Conservation (phyloP, 1,284 basidiomycete genomes). For the Moniliella sp. region DNA sequence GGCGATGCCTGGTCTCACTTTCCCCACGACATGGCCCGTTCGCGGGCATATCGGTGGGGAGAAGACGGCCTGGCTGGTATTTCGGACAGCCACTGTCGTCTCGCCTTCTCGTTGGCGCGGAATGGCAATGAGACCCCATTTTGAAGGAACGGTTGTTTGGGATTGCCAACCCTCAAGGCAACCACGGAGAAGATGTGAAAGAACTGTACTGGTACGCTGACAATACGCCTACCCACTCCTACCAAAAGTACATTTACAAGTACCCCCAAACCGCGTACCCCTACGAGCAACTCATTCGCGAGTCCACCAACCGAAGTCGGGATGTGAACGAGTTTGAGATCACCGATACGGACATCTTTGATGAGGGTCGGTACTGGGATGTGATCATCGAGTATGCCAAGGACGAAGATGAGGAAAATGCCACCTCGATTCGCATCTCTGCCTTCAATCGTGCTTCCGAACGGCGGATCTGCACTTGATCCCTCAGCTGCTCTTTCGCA, state of each 20-base stretch:
- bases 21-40: slow-evolving; percentile 79
- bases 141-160: slow-evolving; percentile 86
- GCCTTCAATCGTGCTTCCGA: slow-evolving; percentile 90
- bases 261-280: slow-evolving; percentile 79
- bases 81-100: slow-evolving; percentile 79
- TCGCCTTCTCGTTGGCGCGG: slow-evolving; percentile 74
- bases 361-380: slow-evolving; percentile 90
- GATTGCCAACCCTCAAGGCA: slow-evolving; percentile 73
- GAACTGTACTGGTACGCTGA: slow-evolving; percentile 95
- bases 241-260: slow-evolving; percentile 98
- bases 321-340: slow-evolving; percentile 81
- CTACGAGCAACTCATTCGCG: slow-evolving; percentile 72
- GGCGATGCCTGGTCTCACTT: slow-evolving; percentile 96
- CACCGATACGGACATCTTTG: slow-evolving; percentile 71
- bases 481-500: slow-evolving; percentile 87
- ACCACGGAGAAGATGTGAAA: slow-evolving; percentile 96
- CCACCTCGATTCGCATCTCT: slow-evolving; percentile 75
- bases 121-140: slow-evolving; percentile 79
- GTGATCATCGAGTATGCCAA: slow-evolving; percentile 69
- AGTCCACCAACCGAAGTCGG: slow-evolving; percentile 59
- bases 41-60: slow-evolving; percentile 88
- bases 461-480: slow-evolving; percentile 79
- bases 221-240: slow-evolving; percentile 89
- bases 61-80: slow-evolving; percentile 91
- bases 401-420: slow-evolving; percentile 73